A percentile compares a stretch with the other conserved stretches of the same genome.
Conservation (phyloP, 352 stramenopile species). For the Globisporangium acanthophoron region DNA sequence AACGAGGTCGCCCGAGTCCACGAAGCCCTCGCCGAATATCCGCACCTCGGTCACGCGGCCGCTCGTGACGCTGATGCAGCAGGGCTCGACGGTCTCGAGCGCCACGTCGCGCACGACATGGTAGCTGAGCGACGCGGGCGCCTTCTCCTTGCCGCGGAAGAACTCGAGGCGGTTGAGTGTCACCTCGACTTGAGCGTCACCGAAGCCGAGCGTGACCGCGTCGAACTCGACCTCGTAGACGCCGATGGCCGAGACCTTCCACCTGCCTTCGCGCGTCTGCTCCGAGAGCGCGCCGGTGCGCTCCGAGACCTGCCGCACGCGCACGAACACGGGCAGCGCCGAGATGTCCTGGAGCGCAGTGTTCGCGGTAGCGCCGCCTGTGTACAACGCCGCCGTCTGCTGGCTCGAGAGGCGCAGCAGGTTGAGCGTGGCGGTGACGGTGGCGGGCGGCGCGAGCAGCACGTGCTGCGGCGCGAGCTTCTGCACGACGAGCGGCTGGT, state of each 20-base stretch:
- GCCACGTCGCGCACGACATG: conserved; percentile 41
- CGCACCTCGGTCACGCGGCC: conserved; percentile 49
- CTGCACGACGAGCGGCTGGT: conserved; percentile 43
- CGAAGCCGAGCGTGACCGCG: conserved; percentile 48
- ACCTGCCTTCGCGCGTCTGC: conserved; percentile 40
- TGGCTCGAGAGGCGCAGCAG: conserved; percentile 40
- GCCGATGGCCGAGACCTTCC: conserved; percentile 45
- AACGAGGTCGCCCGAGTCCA: conserved; percentile 58
- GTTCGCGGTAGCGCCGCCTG: background rate
- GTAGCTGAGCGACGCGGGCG: conserved; percentile 37
- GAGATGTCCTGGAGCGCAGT: conserved; percentile 33
- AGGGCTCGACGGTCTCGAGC: conserved; percentile 41
- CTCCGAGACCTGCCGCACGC: conserved; percentile 44
- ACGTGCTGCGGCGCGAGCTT: conserved; percentile 54
- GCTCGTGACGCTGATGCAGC: conserved; percentile 51
- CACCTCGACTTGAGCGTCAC: conserved; percentile 38
- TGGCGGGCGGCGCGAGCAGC: conserved; percentile 40
- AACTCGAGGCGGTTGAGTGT: conserved; percentile 48
- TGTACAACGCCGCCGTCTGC: background rate
- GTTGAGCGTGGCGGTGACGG: conserved; percentile 43
- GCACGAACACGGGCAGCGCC: conserved; percentile 44
- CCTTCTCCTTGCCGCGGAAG: conserved; percentile 35
- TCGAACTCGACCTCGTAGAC: conserved; percentile 63
- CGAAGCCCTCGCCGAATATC: conserved; percentile 48
- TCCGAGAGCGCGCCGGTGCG: conserved; percentile 45